phyloP scores from a whole-genome alignment of 78 protist genomes.

The Dictyostelium citrinum region DNA sequence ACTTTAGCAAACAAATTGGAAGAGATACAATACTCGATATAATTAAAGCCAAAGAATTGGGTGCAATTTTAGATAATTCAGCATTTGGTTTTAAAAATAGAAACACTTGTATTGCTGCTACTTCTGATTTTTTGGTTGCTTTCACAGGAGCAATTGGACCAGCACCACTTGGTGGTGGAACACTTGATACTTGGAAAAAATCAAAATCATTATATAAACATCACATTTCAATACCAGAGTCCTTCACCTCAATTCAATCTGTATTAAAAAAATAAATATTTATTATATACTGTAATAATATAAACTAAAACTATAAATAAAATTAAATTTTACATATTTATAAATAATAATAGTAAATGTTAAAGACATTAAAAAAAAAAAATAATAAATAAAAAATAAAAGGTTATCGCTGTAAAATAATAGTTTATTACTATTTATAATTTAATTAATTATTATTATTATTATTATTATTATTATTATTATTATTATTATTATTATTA shows the following conservation, averaged over 20 bases:
- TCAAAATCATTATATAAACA: background rate
- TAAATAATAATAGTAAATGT: no score
- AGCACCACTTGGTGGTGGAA: background rate
- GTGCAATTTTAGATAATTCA: conserved; percentile 5
- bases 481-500: no score
- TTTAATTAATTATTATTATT: background rate
- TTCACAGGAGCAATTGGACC: background rate
- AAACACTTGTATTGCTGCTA: background rate
- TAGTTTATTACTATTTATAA: background rate
- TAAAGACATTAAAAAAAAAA: background rate
- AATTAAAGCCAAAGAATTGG: background rate
- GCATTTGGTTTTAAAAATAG: background rate
- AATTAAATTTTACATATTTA: no score
- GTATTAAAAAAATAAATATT: background rate
- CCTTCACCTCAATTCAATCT: background rate
- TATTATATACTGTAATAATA: no score
- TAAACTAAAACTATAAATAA: no score
- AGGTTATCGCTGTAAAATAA: no score
- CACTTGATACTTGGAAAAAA: conserved; percentile 19
- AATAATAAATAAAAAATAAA: no score
- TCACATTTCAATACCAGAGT: background rate
- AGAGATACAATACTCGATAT: background rate
- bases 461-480: background rate
- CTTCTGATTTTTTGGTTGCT: conserved; percentile 2
- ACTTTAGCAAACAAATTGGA: background rate